phyloP scores from a whole-genome alignment of 1,284 basidiomycete species.

The Xerocomus amazonicus region DNA sequence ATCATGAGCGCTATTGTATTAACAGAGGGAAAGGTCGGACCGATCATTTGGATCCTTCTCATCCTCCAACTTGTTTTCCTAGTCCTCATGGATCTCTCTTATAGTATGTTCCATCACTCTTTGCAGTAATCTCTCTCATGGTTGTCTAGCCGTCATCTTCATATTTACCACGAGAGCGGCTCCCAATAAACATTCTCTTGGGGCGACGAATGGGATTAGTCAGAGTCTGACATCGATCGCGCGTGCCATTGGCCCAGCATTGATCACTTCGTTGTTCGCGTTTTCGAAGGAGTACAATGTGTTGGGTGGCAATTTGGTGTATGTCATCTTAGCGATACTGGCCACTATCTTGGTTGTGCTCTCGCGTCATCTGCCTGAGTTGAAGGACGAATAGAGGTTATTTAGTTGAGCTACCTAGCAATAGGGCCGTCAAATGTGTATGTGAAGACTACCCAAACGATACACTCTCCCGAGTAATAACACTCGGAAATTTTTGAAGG shows the following conservation, averaged over 20 bases:
- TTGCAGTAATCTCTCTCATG: background rate
- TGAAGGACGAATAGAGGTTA: background rate
- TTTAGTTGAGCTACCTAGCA: too few relatives aligned
- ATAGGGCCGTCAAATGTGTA: too few relatives aligned
- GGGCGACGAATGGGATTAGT: background rate
- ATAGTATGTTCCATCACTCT: background rate
- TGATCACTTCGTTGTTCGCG: too few relatives aligned
- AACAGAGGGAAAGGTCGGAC: background rate
- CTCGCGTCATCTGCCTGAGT: background rate
- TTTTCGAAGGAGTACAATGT: too few relatives aligned
- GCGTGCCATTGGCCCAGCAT: too few relatives aligned
- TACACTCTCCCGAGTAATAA: too few relatives aligned
- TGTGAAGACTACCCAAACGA: too few relatives aligned
- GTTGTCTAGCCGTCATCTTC: background rate
- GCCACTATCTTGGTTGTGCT: background rate
- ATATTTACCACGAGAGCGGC: background rate
- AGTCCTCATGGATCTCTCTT: background rate
- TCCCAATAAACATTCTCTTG: background rate
- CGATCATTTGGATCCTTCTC: background rate
- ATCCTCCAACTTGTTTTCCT: background rate
- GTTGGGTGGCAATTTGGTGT: too few relatives aligned
- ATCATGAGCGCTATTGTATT: background rate
- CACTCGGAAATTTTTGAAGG: too few relatives aligned
- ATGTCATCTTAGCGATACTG: too few relatives aligned
- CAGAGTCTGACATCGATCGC: too few relatives aligned